phyloP scores from a whole-genome alignment of 2,329 filamentous ascomycete genomes.

The Bertia moriformis region DNA sequence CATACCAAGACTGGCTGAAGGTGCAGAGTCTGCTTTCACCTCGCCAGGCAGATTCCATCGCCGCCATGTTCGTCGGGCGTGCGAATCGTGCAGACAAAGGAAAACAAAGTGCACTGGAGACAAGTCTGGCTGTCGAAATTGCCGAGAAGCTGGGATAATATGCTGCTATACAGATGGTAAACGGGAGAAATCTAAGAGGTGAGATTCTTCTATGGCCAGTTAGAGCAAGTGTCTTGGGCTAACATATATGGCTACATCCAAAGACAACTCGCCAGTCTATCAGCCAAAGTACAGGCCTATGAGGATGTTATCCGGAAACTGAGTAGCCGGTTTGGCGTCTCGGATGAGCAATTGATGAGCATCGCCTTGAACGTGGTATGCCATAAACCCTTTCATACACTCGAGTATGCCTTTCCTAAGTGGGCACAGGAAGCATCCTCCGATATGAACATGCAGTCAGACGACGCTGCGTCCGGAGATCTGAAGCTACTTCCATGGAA shows the following conservation, averaged over 20 bases:
- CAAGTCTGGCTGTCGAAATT: conserved; percentile 1
- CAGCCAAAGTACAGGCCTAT: neutral
- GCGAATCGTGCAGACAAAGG: conserved; percentile 1
- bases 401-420: neutral
- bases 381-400: neutral
- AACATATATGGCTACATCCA: too few relatives aligned
- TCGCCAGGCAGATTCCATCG: conserved; percentile 1
- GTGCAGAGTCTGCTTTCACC: conserved; percentile 3
- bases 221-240: too few relatives aligned
- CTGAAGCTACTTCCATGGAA: conserved; percentile 6
- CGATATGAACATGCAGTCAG: neutral
- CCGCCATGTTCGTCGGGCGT: neutral
- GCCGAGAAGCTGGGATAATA: neutral
- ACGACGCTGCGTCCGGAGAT: conserved; percentile 6
- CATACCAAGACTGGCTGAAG: conserved; percentile 17
- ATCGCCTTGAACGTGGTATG: conserved; percentile 15
- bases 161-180: conserved; percentile 1
- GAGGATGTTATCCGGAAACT: conserved; percentile 1
- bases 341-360: conserved; percentile 17
- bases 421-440: neutral
- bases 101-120: conserved; percentile 1
- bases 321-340: conserved; percentile 3
- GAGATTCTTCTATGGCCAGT: neutral
- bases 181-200: conserved; percentile 1
- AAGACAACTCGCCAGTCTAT: neutral